A percentile compares a stretch with the other conserved stretches of the same genome.
Conservation (phyloP, 176 grass and related monocot genomes). For the Carex kokanica region DNA sequence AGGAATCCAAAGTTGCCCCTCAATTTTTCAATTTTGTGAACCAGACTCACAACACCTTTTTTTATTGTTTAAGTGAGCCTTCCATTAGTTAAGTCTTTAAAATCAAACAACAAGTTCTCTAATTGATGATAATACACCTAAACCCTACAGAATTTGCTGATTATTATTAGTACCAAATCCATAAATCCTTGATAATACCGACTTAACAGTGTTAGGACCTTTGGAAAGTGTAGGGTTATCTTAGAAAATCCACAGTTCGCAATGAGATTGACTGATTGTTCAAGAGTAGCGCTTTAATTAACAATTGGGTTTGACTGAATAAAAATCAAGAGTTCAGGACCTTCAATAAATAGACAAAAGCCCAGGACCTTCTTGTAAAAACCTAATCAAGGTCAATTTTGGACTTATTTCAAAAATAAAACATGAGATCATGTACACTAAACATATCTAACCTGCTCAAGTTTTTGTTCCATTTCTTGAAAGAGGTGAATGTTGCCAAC, state of each 20-base stretch:
- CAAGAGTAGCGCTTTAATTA: not conserved
- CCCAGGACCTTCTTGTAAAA: not conserved
- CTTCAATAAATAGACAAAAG: not conserved
- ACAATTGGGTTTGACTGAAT: not conserved
- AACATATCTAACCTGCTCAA: slow-evolving; percentile 53
- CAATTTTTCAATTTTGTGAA: no score
- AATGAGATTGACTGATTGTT: not conserved
- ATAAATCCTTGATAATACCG: not conserved
- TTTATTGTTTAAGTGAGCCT: no score
- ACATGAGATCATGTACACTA: not conserved
- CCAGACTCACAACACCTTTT: no score
- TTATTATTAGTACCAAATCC: not conserved
- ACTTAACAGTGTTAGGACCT: not conserved
- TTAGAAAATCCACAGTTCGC: not conserved
- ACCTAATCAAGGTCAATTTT: not conserved
- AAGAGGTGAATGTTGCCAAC: slow-evolving; percentile 86
- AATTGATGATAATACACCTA: not conserved
- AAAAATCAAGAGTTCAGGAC: not conserved
- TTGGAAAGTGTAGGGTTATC: not conserved
- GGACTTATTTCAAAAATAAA: not conserved
- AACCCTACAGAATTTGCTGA: not conserved
- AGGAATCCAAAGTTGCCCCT: no score
- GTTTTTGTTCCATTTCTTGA: slow-evolving; percentile 70
- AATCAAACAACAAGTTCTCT: no score
- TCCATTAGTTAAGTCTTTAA: no score